Conservation (phyloP, 495 filamentous ascomycete genomes). For the Pseudoneurospora amorphoporcata region DNA sequence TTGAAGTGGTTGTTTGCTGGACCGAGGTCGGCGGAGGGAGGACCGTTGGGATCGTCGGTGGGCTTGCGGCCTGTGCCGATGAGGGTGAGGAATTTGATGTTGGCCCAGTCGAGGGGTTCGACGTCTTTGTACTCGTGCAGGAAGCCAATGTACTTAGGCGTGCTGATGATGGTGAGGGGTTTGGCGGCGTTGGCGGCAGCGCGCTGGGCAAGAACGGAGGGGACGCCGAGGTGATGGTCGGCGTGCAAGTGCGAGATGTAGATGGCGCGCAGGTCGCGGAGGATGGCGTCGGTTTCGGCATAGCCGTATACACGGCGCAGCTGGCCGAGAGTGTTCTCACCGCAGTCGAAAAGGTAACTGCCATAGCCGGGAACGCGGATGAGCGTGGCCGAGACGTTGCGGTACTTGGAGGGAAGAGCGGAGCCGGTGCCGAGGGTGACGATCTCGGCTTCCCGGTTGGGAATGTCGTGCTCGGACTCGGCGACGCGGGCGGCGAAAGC, state of each 20-base stretch:
- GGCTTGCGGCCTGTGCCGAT: constrained; percentile 4
- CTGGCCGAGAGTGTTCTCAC: constrained; percentile 91
- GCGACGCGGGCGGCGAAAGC: constrained; percentile 29
- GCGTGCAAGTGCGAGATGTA: constrained; percentile 96
- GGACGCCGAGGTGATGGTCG: constrained; percentile 87
- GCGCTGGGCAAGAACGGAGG: constrained; percentile 71
- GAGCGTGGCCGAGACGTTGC: constrained; percentile 87
- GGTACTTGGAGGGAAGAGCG: constrained; percentile 77
- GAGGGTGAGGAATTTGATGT: constrained; percentile 31
- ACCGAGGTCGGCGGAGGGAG: not conserved
- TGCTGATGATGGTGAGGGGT: constrained; percentile 10
- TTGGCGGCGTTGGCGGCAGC: not conserved
- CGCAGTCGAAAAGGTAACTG: constrained; percentile 79
- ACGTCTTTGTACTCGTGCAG: constrained; percentile 66
- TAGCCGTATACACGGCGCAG: constrained; percentile 60
- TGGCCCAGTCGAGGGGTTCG: constrained; percentile 57
- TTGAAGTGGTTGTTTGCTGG: not conserved
- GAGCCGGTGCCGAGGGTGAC: constrained; percentile 86
- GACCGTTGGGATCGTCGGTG: not conserved
- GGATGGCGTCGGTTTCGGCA: constrained; percentile 52
- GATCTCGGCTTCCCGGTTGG: constrained; percentile 66
- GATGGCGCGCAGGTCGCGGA: constrained; percentile 70
- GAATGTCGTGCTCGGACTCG: constrained; percentile 43
- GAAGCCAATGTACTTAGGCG: constrained; percentile 53
- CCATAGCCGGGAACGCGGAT: constrained; percentile 74